Conservation (phyloP, 1,139 yeast species). For the Candida mesenterica region DNA sequence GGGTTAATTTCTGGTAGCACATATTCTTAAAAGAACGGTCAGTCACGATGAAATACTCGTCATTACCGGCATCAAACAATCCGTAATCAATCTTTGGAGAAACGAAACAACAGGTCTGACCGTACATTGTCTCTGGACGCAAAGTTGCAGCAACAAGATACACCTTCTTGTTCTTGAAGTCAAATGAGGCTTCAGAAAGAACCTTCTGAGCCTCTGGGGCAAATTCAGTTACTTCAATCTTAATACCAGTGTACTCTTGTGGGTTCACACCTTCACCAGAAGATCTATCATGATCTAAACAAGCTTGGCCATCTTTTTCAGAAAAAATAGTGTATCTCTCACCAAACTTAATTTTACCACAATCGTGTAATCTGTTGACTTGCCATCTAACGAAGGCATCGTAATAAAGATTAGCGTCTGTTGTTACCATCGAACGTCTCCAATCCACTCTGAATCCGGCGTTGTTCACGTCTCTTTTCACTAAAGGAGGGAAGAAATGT, state of each 20-base stretch:
- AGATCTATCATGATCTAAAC: slow-evolving; percentile 98
- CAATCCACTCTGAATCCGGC: slow-evolving; percentile 97
- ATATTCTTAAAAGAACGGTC: slow-evolving; percentile 98
- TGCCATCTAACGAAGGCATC: slow-evolving; percentile 98
- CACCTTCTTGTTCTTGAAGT: slow-evolving; percentile 55
- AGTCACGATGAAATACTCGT: slow-evolving; percentile 78
- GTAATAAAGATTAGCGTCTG: slow-evolving; percentile 92
- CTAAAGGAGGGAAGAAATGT: slow-evolving; percentile 85
- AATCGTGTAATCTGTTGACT: slow-evolving; percentile 80
- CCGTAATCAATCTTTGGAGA: slow-evolving; percentile 95
- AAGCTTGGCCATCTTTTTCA: slow-evolving; percentile 97
- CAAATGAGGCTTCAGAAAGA: slow-evolving; percentile 49
- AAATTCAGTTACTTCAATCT: slow-evolving; percentile 69
- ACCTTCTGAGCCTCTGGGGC: slow-evolving; percentile 52
- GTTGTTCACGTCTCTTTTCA: slow-evolving; percentile 72
- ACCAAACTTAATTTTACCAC: slow-evolving; percentile 94
- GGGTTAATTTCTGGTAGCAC: slow-evolving; percentile 93
- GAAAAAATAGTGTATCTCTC: slow-evolving; percentile 97
- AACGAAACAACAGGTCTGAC: slow-evolving; percentile 97
- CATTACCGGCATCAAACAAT: slow-evolving; percentile 81
- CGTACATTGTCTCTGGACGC: slow-evolving; percentile 99
- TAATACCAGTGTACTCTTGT: slow-evolving; percentile 93
- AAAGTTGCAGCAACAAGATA: slow-evolving; percentile 94
- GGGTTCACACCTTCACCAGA: slow-evolving; percentile 97
- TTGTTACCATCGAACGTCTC: slow-evolving; percentile 96